Conservation (phyloP, 2,329 filamentous ascomycete genomes). For the Penicillium sp. region DNA sequence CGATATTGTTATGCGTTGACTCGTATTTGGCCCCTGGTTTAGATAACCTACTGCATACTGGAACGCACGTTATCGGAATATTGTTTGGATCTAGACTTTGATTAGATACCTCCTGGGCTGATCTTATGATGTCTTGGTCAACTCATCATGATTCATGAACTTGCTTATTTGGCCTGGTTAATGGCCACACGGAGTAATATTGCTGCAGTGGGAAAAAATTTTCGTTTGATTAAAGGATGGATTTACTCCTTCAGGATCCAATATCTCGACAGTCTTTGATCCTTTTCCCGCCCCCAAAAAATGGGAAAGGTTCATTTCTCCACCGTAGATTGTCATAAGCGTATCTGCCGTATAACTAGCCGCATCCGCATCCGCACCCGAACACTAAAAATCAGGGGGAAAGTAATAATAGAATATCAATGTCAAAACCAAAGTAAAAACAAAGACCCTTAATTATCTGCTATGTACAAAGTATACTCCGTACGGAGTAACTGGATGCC, state of each 20-base stretch:
- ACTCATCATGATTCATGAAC: background rate
- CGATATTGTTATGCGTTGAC: background rate
- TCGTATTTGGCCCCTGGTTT: conserved; percentile 3
- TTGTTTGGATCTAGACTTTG: conserved; percentile 5
- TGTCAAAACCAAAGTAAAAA: conserved; percentile 1
- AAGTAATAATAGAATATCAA: conserved; percentile 5
- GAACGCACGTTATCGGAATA: background rate
- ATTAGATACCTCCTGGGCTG: background rate
- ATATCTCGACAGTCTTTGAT: background rate
- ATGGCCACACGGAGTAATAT: background rate
- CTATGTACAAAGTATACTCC: conserved; percentile 1
- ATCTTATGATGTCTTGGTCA: background rate
- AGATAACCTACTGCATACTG: background rate
- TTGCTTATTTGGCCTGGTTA: background rate
- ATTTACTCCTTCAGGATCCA: background rate
- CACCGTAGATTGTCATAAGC: background rate
- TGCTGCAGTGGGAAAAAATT: too few relatives aligned
- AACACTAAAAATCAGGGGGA: conserved; percentile 4
- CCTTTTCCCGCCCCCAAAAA: background rate
- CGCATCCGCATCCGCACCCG: background rate
- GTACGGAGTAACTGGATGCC: conserved; percentile 11
- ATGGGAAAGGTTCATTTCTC: background rate
- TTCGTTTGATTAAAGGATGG: background rate
- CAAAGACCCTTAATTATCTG: conserved; percentile 4
- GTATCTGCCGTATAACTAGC: background rate